Percentiles rank a stretch among this genome's conserved stretches.
phyloP scores from a whole-genome alignment of 2,329 filamentous ascomycete species.

The Colletotrichum sp. region DNA sequence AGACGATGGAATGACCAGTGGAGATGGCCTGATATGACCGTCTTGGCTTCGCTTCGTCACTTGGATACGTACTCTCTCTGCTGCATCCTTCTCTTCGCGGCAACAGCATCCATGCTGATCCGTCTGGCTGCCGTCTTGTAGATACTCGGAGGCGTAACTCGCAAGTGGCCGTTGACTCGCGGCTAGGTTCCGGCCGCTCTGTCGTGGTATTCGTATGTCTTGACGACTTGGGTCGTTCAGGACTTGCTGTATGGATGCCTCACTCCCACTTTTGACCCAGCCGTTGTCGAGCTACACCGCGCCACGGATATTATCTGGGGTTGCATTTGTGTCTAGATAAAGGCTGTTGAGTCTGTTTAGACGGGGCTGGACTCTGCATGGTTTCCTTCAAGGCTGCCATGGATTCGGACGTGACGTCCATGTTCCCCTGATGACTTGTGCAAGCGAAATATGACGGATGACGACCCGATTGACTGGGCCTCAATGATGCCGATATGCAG shows the following conservation, averaged over 20 bases:
- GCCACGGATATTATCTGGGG: neutral
- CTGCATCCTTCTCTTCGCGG: neutral
- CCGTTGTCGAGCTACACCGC: neutral
- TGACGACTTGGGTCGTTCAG: neutral
- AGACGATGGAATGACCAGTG: slow-evolving; percentile 1
- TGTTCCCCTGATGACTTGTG: neutral
- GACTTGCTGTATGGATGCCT: neutral
- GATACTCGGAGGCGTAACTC: neutral
- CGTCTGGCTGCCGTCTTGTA: neutral
- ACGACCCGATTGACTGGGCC: slow-evolving; percentile 17
- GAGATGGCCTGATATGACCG: neutral
- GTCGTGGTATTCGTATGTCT: neutral
- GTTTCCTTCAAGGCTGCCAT: neutral
- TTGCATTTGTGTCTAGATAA: neutral
- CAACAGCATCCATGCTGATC: neutral
- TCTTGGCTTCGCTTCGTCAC: neutral
- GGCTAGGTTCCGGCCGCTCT: neutral
- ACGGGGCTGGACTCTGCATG: neutral
- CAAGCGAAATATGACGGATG: slow-evolving; percentile 9
- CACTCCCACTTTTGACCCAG: no score
- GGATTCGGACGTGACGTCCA: neutral
- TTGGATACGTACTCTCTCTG: neutral
- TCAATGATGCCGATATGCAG: slow-evolving; percentile 6
- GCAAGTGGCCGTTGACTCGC: neutral
- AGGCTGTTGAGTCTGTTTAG: neutral